Percentiles rank a stretch among this genome's conserved stretches.
Conservation (phyloP, 495 filamentous ascomycete species). For the Podospora didyma region DNA sequence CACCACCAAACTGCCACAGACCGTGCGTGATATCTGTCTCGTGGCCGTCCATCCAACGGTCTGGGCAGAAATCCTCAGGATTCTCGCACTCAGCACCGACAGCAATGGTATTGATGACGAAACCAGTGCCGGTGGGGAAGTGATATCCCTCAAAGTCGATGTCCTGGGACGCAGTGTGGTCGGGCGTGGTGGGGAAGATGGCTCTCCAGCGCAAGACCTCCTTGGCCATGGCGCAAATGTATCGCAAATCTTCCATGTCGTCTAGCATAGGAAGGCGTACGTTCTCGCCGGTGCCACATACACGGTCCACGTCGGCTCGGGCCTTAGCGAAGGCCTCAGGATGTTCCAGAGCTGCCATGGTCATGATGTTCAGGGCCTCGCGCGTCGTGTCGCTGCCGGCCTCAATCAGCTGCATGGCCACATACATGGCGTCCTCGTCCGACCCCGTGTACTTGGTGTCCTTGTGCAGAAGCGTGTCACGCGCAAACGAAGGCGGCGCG, state of each 20-base stretch:
- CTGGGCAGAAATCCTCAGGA: constrained; percentile 38
- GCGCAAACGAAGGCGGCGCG: constrained; percentile 22
- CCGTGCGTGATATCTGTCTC: constrained; percentile 23
- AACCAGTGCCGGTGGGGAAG: constrained; percentile 42
- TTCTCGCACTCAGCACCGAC: constrained; percentile 26
- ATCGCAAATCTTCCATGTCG: constrained; percentile 46
- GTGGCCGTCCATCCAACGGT: constrained; percentile 44
- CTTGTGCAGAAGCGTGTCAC: constrained; percentile 32
- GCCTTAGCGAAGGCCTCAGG: constrained; percentile 27
- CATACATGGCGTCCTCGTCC: constrained; percentile 44
- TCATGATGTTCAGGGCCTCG: constrained; percentile 34
- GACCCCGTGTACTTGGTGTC: constrained; percentile 34
- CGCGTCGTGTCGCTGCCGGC: constrained; percentile 46
- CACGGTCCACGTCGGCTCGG: constrained; percentile 34
- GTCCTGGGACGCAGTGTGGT: constrained; percentile 35
- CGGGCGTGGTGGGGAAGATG: constrained; percentile 26
- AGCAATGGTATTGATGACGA: constrained; percentile 33
- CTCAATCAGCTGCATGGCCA: constrained; percentile 33
- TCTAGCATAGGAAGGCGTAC: constrained; percentile 38
- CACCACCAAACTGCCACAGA: constrained; percentile 35
- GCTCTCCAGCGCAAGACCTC: constrained; percentile 57
- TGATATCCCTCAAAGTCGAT: constrained; percentile 47
- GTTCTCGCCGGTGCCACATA: constrained; percentile 28
- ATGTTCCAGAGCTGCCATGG: constrained; percentile 31
- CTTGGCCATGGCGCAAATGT: constrained; percentile 46